Evolutionary conservation across 2,329 filamentous ascomycete genomes (phyloP), one percentile per base, ranked within the genome.

Genomic region (Incumbomyces lentus): DNA sequence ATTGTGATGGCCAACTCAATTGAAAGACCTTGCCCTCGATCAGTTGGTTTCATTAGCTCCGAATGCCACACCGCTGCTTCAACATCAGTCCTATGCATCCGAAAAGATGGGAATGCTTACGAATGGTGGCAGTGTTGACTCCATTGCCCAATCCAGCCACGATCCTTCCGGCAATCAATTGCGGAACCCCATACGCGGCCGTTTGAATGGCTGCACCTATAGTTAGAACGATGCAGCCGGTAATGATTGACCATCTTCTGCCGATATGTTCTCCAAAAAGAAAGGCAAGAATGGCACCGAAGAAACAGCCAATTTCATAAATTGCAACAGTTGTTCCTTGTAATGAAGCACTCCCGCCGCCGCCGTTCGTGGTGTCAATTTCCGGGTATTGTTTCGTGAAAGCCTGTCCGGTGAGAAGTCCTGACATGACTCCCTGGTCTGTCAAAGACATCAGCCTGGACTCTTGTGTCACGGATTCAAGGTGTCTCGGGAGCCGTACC

Each of bases 341-440:
- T 18, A 52, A 48, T n/a, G 49, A 18, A 14, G 13, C 11, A 3
- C 3, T 8, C 6, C n/a, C 38, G 7, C 6, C 11, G 26, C 51
- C 42, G 46, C 49, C 18, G 29, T 37, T 18, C 13, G 48, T 47
- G 5, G 74, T 69, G 57, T 78, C 72, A 33, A 54, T 54, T 35
- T 68, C 59, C 0, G 75, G 76, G 52, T 80, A 80, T 12, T 66
- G 62, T 1, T 62, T 55, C 1, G 78, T 67, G 55, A 84, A 86
- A 8, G 72, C 71, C 14, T 73, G 65, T 58, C 89, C 73, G 2
- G 82, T 86, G 47, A 90, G 68, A 53, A 90, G 78, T 47, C 81
- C 81, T 37, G 81, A 83, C 73, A 85, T 86, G 10, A 86, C 81
- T 59, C 83, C 47, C 46, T 54, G 52, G 18, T 54, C n/a, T n/a